phyloP scores from a whole-genome alignment of 2,329 filamentous ascomycete genomes.

The Stemphylium lycopersici region DNA sequence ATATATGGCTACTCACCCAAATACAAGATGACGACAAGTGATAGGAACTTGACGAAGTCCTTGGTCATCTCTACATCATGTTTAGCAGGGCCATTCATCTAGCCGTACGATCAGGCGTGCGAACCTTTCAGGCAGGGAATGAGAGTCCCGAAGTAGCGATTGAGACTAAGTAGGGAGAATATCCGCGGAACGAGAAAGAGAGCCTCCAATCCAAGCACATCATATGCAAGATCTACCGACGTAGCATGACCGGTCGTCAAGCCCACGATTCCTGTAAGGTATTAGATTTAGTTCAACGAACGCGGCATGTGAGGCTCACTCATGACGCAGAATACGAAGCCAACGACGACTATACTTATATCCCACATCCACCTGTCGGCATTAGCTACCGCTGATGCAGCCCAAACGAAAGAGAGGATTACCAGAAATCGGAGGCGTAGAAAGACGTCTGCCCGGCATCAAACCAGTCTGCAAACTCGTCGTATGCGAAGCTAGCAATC shows the following conservation, averaged over 20 bases:
- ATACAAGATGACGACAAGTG: constrained; percentile 81
- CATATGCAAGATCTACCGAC: constrained; percentile 81
- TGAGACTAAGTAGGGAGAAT: constrained; percentile 83
- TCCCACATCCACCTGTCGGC: constrained; percentile 29
- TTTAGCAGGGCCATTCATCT: neutral
- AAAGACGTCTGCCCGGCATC: constrained; percentile 81
- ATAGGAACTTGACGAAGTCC: constrained; percentile 83
- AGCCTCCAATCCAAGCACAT: constrained; percentile 86
- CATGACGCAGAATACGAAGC: constrained; percentile 71
- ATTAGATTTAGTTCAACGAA: neutral
- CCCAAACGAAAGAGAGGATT: constrained; percentile 56
- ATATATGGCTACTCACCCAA: constrained; percentile 57
- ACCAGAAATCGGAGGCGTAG: constrained; percentile 48
- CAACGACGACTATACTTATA: constrained; percentile 71
- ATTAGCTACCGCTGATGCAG: neutral
- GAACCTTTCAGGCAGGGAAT: constrained; percentile 79
- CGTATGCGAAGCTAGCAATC: constrained; percentile 86
- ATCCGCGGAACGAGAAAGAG: constrained; percentile 87
- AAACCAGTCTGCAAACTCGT: constrained; percentile 75
- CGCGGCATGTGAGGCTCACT: constrained; percentile 58
- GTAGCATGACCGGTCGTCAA: constrained; percentile 63
- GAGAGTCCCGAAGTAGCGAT: constrained; percentile 87
- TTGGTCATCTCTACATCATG: constrained; percentile 77
- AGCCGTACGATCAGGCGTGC: neutral
- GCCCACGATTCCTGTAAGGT: constrained; percentile 67